These are phyloP conservation scores for Colletotrichum sp. DNA, from an alignment of 2,329 filamentous ascomycete species.

Conservation along the genomic window DNA sequence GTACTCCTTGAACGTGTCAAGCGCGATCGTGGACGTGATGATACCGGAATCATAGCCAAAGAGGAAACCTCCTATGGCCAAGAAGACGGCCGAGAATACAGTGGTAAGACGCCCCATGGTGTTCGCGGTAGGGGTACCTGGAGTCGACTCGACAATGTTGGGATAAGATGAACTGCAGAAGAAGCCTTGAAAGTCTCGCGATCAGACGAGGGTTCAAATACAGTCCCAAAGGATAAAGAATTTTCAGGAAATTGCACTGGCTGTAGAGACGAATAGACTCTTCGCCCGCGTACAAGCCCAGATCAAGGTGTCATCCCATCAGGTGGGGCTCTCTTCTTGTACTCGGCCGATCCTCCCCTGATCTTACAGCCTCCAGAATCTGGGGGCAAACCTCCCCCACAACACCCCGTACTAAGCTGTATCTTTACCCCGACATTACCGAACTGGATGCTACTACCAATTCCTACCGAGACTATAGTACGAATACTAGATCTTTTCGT, in stretches of 20 bases:
- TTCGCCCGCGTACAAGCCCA: neutral
- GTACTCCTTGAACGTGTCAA: conserved; percentile 39
- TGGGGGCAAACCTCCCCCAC: neutral
- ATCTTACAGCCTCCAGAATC: neutral
- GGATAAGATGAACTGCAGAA: neutral
- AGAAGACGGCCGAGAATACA: conserved; percentile 25
- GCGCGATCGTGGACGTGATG: conserved; percentile 37
- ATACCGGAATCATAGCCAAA: conserved; percentile 55
- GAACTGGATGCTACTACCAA: neutral
- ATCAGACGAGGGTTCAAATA: neutral
- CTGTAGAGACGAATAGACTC: neutral
- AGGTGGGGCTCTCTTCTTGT: neutral
- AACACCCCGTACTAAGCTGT: neutral
- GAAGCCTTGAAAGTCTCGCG: neutral
- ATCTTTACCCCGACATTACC: conserved; percentile 8
- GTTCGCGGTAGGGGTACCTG: neutral
- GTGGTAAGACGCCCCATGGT: conserved; percentile 18
- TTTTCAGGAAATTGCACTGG: neutral
- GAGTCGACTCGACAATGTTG: neutral
- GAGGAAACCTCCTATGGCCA: conserved; percentile 31
- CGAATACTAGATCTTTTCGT: neutral
- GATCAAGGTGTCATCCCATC: neutral
- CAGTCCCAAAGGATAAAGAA: neutral
- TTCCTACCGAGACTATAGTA: neutral
- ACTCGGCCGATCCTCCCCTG: neutral